phyloP scores from a whole-genome alignment of 1,284 basidiomycete genomes.

The Puccinia novopanici region DNA sequence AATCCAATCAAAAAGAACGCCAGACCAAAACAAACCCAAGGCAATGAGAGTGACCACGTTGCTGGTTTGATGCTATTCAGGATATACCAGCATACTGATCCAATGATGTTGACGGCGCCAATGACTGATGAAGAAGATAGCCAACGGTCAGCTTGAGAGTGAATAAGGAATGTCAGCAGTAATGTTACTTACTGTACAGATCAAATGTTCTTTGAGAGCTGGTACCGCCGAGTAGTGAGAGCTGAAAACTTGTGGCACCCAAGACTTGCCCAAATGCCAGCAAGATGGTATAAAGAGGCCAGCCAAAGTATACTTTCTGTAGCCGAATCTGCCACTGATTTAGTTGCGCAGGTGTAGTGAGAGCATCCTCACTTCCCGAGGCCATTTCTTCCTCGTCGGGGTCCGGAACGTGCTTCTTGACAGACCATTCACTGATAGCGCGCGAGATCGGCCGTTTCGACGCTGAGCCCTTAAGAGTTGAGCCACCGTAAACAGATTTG shows the following conservation, averaged over 20 bases:
- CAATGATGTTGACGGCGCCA: slow-evolving; percentile 77
- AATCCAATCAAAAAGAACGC: slow-evolving; percentile 87
- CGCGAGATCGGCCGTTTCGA: slow-evolving; percentile 30
- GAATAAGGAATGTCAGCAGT: background rate
- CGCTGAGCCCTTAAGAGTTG: background rate
- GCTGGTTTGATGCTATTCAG: slow-evolving; percentile 85
- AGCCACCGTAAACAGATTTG: slow-evolving; percentile 7
- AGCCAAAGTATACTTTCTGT: slow-evolving; percentile 62
- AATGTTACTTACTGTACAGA: slow-evolving; percentile 66
- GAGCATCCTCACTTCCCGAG: slow-evolving; percentile 23
- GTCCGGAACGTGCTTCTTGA: background rate
- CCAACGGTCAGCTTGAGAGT: background rate
- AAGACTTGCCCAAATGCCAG: slow-evolving; percentile 81
- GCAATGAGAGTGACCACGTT: slow-evolving; percentile 76
- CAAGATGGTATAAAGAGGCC: slow-evolving; percentile 86
- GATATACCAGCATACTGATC: slow-evolving; percentile 84
- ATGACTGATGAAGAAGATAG: slow-evolving; percentile 62
- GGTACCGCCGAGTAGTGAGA: slow-evolving; percentile 79
- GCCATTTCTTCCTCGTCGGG: background rate
- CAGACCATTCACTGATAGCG: slow-evolving; percentile 36
- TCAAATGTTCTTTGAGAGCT: slow-evolving; percentile 78
- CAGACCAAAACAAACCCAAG: slow-evolving; percentile 83
- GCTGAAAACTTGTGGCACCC: slow-evolving; percentile 88
- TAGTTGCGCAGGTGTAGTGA: slow-evolving; percentile 8
- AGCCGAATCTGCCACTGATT: slow-evolving; percentile 50